These are phyloP conservation scores for Lotus japonicus DNA, from an alignment of 306 rosid genomes.

Conservation along the genomic window DNA sequence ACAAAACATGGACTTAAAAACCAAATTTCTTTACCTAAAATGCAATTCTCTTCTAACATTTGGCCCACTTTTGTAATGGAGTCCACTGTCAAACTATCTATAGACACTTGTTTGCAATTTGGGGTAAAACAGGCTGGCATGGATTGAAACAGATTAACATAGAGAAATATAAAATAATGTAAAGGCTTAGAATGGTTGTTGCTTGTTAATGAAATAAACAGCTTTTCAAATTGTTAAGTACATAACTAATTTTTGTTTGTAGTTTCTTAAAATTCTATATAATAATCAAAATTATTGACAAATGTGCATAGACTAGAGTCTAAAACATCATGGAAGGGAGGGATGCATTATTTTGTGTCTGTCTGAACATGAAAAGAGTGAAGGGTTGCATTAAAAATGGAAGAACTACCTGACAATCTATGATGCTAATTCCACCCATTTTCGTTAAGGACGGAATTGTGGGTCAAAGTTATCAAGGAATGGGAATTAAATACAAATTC, in stretches of 20 bases:
- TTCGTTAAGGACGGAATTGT: slow-evolving; percentile 65
- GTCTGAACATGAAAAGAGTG: slow-evolving; percentile 16
- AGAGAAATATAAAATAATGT: slow-evolving; percentile 8
- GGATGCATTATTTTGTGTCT: slow-evolving; percentile 23
- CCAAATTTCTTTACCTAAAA: not conserved
- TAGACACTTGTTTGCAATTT: slow-evolving; percentile 17
- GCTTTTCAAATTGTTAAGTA: slow-evolving; percentile 4
- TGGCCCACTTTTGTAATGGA: slow-evolving; percentile 8
- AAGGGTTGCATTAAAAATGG: slow-evolving; percentile 26
- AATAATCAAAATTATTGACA: slow-evolving; percentile 23
- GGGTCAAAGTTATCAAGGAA: slow-evolving; percentile 72
- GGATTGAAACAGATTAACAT: slow-evolving; percentile 17
- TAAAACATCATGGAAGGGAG: slow-evolving; percentile 20
- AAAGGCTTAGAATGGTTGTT: slow-evolving; percentile 2
- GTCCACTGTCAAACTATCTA: slow-evolving; percentile 6
- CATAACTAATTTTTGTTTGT: not conserved
- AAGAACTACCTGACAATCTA: slow-evolving; percentile 33
- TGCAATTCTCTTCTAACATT: not conserved
- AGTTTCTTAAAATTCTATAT: not conserved
- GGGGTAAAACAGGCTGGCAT: slow-evolving; percentile 34
- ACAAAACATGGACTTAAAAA: not conserved
- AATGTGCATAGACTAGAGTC: slow-evolving; percentile 11
- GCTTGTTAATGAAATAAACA: slow-evolving; percentile 14
- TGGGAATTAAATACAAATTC: slow-evolving; percentile 48
- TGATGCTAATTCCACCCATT: slow-evolving; percentile 41